These are phyloP conservation scores for Yamadazyma philogaea DNA, from an alignment of 805 yeast species.

Conservation along the genomic window DNA sequence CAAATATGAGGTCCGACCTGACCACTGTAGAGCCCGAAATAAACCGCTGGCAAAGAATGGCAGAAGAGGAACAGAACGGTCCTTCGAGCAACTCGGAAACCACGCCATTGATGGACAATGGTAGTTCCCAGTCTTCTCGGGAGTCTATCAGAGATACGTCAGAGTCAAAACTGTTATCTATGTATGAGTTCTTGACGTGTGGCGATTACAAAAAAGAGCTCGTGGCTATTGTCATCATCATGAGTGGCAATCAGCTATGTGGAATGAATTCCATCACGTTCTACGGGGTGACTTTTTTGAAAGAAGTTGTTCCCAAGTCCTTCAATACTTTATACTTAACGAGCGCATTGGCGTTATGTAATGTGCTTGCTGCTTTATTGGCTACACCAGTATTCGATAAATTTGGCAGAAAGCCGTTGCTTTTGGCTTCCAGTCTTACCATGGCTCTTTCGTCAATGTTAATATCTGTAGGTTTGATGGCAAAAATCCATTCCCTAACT, in stretches of 20 bases:
- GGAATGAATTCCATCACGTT: conserved; percentile 91
- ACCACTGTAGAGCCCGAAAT: conserved; percentile 31
- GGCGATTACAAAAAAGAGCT: conserved; percentile 22
- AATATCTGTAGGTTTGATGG: conserved; percentile 25
- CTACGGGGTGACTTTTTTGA: conserved; percentile 81
- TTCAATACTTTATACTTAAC: conserved; percentile 47
- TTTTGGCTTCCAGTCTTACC: conserved; percentile 22
- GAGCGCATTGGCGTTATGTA: conserved; percentile 67
- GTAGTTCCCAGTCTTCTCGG: conserved; percentile 6
- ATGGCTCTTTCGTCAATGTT: conserved; percentile 25
- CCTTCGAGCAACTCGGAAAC: conserved; percentile 5
- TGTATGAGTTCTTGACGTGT: conserved; percentile 18
- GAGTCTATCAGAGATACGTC: conserved; percentile 22
- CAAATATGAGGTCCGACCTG: conserved; percentile 27
- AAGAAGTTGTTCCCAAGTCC: conserved; percentile 54
- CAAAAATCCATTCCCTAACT: conserved; percentile 17
- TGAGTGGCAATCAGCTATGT: conserved; percentile 44
- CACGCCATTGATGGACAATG: conserved; percentile 12
- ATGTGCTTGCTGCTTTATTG: conserved; percentile 63
- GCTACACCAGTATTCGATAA: conserved; percentile 71
- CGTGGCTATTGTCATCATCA: conserved; percentile 30
- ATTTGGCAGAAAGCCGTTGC: conserved; percentile 60
- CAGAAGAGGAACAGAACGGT: conserved; percentile 1
- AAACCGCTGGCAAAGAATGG: conserved; percentile 33
- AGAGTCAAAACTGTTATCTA: conserved; percentile 23